phyloP scores from a whole-genome alignment of 139 green algal genomes.

The Auxenochlorella protothecoides region DNA sequence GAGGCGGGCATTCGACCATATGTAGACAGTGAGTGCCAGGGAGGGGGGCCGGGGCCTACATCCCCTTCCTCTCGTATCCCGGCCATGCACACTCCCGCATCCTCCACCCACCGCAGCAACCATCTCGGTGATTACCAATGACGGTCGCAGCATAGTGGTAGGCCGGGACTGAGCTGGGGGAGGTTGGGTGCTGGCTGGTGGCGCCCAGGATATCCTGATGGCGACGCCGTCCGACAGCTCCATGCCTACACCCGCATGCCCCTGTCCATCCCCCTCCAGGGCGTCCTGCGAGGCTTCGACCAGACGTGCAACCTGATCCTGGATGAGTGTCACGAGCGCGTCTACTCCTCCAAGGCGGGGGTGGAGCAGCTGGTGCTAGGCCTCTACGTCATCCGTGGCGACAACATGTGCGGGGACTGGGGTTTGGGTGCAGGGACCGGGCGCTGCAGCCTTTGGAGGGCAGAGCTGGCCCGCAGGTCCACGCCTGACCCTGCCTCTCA shows the following conservation, averaged over 20 bases:
- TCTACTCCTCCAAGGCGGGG: conserved; percentile 75
- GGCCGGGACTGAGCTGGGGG: not conserved
- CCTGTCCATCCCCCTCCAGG: conserved; percentile 28
- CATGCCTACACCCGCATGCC: not conserved
- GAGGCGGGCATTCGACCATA: not conserved
- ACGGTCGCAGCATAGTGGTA: conserved; percentile 77
- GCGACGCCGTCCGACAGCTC: not conserved
- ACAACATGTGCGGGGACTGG: conserved; percentile 78
- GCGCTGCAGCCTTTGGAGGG: not conserved
- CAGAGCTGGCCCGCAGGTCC: not conserved
- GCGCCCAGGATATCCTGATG: not conserved
- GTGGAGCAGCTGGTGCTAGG: conserved; percentile 78
- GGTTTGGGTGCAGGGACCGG: not conserved
- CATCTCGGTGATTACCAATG: conserved; percentile 76
- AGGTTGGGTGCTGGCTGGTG: not conserved
- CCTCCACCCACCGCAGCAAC: conserved; percentile 20
- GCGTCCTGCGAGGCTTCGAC: conserved; percentile 82
- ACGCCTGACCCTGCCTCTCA: not conserved
- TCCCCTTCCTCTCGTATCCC: not conserved
- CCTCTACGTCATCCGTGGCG: conserved; percentile 85
- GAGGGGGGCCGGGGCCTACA: not conserved
- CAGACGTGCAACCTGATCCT: conserved; percentile 91
- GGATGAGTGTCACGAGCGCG: conserved; percentile 81
- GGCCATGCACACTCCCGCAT: not conserved
- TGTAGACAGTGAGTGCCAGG: conserved; percentile 34